Percentiles rank a stretch among this genome's conserved stretches.
Evolutionary conservation across 495 filamentous ascomycete genomes (phyloP).

Genomic region (Eremomyces bilateralis): DNA sequence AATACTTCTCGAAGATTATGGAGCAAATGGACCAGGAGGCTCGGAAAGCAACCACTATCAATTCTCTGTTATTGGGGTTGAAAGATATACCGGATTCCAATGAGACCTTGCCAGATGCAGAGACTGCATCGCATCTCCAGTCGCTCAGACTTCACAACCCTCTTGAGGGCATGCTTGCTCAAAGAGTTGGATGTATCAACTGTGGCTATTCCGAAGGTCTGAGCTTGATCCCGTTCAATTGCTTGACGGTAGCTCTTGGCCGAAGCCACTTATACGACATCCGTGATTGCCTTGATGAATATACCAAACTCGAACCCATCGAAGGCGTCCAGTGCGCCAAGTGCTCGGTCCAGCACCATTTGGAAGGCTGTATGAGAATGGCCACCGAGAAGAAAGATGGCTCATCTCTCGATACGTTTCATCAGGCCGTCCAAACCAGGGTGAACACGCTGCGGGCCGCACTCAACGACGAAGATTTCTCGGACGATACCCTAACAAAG

Average conservation of each 20-base stretch:
- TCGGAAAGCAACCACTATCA: constrained; percentile 23
- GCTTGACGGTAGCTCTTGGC: constrained; percentile 65
- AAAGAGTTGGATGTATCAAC: constrained; percentile 67
- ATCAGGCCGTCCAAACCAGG: constrained; percentile 18
- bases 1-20: constrained; percentile 82
- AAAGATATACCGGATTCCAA: not conserved
- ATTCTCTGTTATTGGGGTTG: constrained; percentile 16
- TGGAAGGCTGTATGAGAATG: not conserved
- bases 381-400: not conserved
- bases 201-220: constrained; percentile 79
- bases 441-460: constrained; percentile 43
- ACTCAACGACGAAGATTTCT: constrained; percentile 57
- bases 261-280: constrained; percentile 34
- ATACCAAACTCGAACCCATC: constrained; percentile 65
- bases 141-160: constrained; percentile 29
- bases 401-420: constrained; percentile 4
- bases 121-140: not conserved
- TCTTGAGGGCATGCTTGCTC: constrained; percentile 70
- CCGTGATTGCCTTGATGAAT: constrained; percentile 60
- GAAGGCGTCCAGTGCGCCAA: constrained; percentile 77
- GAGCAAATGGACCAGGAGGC: constrained; percentile 72
- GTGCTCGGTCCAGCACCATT: constrained; percentile 45
- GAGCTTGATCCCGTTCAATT: constrained; percentile 80
- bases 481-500: constrained; percentile 47
- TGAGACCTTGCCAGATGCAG: constrained; percentile 4